Evolutionary conservation across 352 stramenopile species (phyloP), one percentile per base, ranked within the genome.

Genomic region (Nothophytophthora sp.): DNA sequence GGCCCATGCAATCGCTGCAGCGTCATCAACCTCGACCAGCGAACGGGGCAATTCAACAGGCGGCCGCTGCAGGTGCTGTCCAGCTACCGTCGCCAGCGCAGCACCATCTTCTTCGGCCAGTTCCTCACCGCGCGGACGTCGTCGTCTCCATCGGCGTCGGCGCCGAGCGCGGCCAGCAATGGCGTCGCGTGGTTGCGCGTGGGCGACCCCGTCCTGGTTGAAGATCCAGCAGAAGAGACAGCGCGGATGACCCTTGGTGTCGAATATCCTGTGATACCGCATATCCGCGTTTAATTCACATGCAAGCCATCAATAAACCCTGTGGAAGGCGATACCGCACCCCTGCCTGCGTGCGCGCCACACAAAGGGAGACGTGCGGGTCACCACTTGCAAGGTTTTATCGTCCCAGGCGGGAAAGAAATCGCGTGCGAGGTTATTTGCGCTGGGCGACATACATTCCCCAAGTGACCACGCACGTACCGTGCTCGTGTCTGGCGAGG

Each of bases 21-120:
- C 29, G 87, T 92, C 68, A 81, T 95, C 58, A 95, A 95, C 46
- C 71, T 96, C 42, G 75, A 96, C 55, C 85, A 70, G 23, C 55
- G 60, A 36, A 92, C 79, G 5, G 80, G 81, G 7, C 58, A 64
- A 15, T 88, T 82, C 50, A 43, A 64, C 34, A 55, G 68, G 13
- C 70, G 67, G 48, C 81, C 75, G 16, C 70, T 96, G 34, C 80
- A 90, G 47, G 69, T 81, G 25, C 76, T 96, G 5, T 84, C 83
- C 16, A 74, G 53, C 46, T 95, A 90, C 63, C 75, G 83, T 2
- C 73, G 85, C 20, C 62, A 93, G 45, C 73, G 70, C 42, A 86
- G 67, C 44, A 76, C 69, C 48, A 92, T 95, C 44, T 82, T 91
- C 62, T 95, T 96, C 50, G 83, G 85, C 11, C 83, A 95, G 48